Evolutionary conservation across 2,329 filamentous ascomycete genomes (phyloP), one percentile per base, ranked within the genome.

Genomic region (Chalaropsis thielavioides): DNA sequence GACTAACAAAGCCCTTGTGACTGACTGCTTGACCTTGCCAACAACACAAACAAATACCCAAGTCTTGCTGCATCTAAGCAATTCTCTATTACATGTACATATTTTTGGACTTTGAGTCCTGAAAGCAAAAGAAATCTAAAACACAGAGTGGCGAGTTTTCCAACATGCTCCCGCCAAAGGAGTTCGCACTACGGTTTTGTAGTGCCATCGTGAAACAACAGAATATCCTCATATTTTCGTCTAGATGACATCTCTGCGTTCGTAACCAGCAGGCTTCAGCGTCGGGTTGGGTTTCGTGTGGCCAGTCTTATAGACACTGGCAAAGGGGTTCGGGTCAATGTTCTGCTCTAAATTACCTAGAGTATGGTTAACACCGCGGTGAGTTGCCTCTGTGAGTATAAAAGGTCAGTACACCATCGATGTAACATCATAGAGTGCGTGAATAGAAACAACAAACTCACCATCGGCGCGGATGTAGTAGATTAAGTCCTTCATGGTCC

Each of bases 361-460:
- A 0, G 94, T 97, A 74, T 99, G 94, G 76, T 99, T 97, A 70
- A 97, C 92, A 72, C 96, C 94, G 41, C 94, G 82, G 72, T 95
- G 91, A 73, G 89, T 89, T 3, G 89, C 89, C 75, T 96, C 91
- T 72, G 75, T 73, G 2, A 70, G 38, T n/a, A 60, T 64, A 43
- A 61, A 62, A 58, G 2, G 60, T 58, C 22, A 59, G 44, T 17
- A 31, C 27, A 24, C n/a, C 49, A 24, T 27, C 15, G n/a, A 8
- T 11, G 13, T 24, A 7, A n/a, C 46, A 19, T 22, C 19, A 51
- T 6, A 6, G 31, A 2, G 31, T 31, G 35, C 43, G 17, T 19
- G 5, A 41, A 19, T 2, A 35, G 56, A 38, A 59, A 6, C 11
- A 24, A 35, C 10, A 3, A 13, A 66, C 68, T 65, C 40, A 70